Evolutionary conservation across 169 alveolate species (phyloP), one percentile per base, ranked within the genome.

Genomic region (Cryptosporidium sp.): DNA sequence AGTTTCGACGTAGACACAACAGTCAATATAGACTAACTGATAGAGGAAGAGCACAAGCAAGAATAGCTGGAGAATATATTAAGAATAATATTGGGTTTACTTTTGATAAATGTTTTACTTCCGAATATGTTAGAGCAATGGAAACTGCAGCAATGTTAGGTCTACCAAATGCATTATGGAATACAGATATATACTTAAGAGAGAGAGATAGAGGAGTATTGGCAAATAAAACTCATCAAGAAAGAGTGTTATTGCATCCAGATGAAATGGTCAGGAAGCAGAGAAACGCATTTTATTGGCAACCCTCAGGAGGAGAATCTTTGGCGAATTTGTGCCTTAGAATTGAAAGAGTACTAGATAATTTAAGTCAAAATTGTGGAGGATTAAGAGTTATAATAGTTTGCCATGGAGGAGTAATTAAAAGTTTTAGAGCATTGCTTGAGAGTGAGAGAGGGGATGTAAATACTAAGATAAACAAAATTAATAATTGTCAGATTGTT

Each of bases 351-450:
- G 93, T 86, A 4, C 65, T 91, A 26, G 94, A 86, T 12, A 85
- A 75, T 33, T 60, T 86, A 42, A 69, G 93, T 73, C 92, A 84
- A 21, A 85, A 85, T 61, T 61, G 92, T 44, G 87, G 86, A 58
- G 94, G 94, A 39, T 69, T 92, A 31, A 61, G 93, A 53, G 94
- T 92, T 23, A 92, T 92, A 45, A 91, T 92, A 60, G 94, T 92
- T 56, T 92, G 94, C 84, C 94, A 92, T 56, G 94, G 94, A n/a
- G 94, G 94, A 5, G 94, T 92, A 21, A 92, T 92, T 29, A 92
- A 92, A 85, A 71, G 93, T 29, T 92, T 92, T 65, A 65, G 94
- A 39, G 93, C 94, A 26, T 37, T 92, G 73, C 75, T 92, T 51
- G 94, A 92, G 72, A 68, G 92, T 33, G 89, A 80, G 14, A 80